Base-by-base conservation (phyloP, 306 rosid genomes). In the Erythrophleum fordii region DNA sequence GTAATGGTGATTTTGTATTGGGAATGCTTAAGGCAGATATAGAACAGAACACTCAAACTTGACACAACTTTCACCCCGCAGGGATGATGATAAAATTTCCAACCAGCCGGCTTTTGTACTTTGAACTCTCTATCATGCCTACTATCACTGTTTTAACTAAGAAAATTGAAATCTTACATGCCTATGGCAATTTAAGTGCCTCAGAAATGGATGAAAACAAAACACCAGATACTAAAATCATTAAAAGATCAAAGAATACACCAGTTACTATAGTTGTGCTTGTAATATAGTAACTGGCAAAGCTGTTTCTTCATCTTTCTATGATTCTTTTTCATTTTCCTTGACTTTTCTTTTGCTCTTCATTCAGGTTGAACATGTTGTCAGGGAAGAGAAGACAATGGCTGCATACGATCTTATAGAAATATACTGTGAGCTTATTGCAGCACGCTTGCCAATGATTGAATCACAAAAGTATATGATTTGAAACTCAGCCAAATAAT, bases 351-450 rank as follows among this genome's bases (percentile, higher is more conserved):
- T 23, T 11, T 17, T 26, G 45, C 80, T 49, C n/a, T 70, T 10
- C 75, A 13, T 82, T 87, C 86, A 95, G 98, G 97, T 95, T 85
- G 99, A 95, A 85, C 99, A 95, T 89, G 93, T 95, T 68, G 80
- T 88, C 70, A 89, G 98, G 82, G 99, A 95, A 84, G 99, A 95
- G 90, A 95, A 93, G 91, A 86, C 89, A 11, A 80, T 81, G 85
- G 91, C 93, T n/a, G 98, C 98, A 3, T 95, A 90, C 59, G 95
- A 95, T 67, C 97, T 95, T 80, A 59, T 95, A 39, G 94, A 93
- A 82, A 87, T 93, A 89, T 95, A 91, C 82, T 95, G 99, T 52
- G 99, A 95, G 83, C 94, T 93, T 48, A 89, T 92, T n/a, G 90
- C 83, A 0, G 94, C 96, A 20, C 97, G 99, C 70, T 73, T 93